These are phyloP conservation scores for Tylopilus subfusipes DNA, from an alignment of 768 basidiomycete species.

Conservation along the genomic window DNA sequence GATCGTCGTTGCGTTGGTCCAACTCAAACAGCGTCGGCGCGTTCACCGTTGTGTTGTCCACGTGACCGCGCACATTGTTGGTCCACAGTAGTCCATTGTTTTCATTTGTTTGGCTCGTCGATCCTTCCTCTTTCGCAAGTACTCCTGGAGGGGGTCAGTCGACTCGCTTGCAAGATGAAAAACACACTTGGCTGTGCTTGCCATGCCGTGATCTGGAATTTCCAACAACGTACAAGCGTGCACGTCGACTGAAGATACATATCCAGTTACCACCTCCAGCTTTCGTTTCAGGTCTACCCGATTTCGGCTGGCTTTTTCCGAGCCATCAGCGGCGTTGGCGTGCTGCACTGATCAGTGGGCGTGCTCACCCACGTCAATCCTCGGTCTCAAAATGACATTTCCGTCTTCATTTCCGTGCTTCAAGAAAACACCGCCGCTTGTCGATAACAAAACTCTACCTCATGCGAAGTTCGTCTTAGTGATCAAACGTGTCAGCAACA, in stretches of 20 bases:
- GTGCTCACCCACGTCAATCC: background rate
- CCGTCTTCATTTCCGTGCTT: constrained; percentile 1
- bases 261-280: background rate
- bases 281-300: constrained; percentile 15
- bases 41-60: constrained; percentile 9
- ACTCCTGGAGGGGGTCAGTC: background rate
- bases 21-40: constrained; percentile 10
- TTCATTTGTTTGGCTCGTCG: constrained; percentile 17
- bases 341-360: no score
- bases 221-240: background rate
- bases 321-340: constrained; percentile 5
- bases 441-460: background rate
- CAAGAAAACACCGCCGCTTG: constrained; percentile 7
- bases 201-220: background rate
- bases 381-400: background rate
- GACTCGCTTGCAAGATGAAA: background rate
- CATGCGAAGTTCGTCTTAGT: background rate
- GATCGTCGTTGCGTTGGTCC: background rate
- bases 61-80: constrained; percentile 29
- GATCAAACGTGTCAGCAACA: constrained; percentile 5
- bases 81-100: constrained; percentile 16
- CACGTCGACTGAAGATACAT: background rate
- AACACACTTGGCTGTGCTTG: background rate
- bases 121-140: constrained; percentile 11
- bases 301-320: background rate